These are phyloP conservation scores for Nannochloropsis salina DNA, from an alignment of 108 stramenopile genomes.

Conservation along the genomic window DNA sequence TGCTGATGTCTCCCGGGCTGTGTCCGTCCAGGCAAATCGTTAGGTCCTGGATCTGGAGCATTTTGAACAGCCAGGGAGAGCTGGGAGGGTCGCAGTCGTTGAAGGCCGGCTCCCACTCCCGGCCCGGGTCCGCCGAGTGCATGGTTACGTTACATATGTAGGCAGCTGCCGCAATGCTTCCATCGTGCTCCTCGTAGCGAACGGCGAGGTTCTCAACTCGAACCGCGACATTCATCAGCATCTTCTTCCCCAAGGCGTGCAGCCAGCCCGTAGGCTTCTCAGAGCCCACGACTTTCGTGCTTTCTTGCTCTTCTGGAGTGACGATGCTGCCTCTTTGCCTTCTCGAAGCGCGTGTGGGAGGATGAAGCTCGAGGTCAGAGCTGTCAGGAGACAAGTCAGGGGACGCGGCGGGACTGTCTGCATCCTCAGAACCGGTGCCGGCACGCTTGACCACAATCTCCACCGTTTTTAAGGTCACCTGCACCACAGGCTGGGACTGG, in stretches of 20 bases:
- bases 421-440: neutral
- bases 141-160: neutral
- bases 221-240: neutral
- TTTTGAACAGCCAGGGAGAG: neutral
- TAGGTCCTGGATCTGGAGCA: neutral
- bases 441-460: constrained; percentile 4
- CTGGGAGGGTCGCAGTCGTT: neutral
- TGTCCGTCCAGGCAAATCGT: constrained; percentile 13
- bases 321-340: neutral
- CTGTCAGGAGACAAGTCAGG: neutral
- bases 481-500: constrained; percentile 14
- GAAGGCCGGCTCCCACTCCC: neutral
- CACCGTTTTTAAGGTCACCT: neutral
- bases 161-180: neutral
- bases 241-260: neutral
- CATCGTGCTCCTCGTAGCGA: constrained; percentile 13
- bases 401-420: neutral
- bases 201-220: neutral
- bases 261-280: neutral
- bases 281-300: neutral
- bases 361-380: neutral
- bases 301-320: neutral
- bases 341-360: neutral
- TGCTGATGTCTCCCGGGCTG: neutral
- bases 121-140: neutral